Evolutionary conservation across 176 grass and related monocot species (phyloP), one percentile per base, ranked within the genome.

Genomic region (Carex kokanica): DNA sequence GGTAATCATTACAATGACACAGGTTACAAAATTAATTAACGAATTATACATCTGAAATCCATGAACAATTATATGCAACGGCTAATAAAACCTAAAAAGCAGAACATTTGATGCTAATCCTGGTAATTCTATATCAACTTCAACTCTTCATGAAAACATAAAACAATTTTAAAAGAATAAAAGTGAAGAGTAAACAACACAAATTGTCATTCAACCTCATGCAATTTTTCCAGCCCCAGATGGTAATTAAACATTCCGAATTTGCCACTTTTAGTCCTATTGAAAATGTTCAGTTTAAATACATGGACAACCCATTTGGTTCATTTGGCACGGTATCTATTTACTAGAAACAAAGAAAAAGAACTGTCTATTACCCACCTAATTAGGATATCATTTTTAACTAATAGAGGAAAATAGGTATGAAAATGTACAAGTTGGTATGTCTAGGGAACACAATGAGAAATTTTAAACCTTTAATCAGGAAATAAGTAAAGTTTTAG

Each of bases 391-490:
- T 16, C 5, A 53, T 16, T 29, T 53, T 52, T 27, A 1, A 75
- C 23, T 75, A 75, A 75, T 17, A 16, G 13, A 75, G 45, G 40
- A 43, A 75, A 13, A 23, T 29, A 54, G 21, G 47, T 75, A 54
- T 75, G 72, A 29, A 75, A 75, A 75, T 75, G 72, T 75, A 54
- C 72, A 75, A 7, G 14, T 75, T 52, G 6, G 5, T 74, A 27
- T 74, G 2, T 27, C 17, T 71, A 71, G 4, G 11, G 45, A 27
- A 11, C 9, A 74, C 43, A 27, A 52, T 71, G 38, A 71, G 8
- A 27, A 1, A n/a, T 21, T 71, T 10, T 2, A 71, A 21, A 45
- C 68, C 68, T 49, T 18, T 43, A n/a, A 45, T 21, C n/a, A 49
- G 18, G 68, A 47, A 47, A 20, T 23, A 61, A 60, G 59, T 60